Percentiles rank a stretch among this genome's conserved stretches.
These are phyloP conservation scores for Carex cristatella DNA, from an alignment of 176 grass and related monocot genomes.

Conservation along the genomic window DNA sequence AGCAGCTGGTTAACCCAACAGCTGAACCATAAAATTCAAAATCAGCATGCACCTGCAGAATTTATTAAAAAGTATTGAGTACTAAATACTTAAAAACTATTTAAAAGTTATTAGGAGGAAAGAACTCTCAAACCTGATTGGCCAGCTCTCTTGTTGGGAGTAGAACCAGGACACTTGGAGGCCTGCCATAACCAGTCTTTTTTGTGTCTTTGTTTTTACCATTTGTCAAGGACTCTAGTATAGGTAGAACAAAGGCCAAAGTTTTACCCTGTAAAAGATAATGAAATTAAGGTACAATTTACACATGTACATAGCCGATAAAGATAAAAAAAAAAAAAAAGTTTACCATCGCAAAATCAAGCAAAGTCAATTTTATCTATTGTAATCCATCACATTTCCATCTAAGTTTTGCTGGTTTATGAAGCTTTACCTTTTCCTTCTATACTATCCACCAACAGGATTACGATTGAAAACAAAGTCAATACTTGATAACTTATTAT, in stretches of 20 bases:
- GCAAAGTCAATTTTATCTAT: too few relatives aligned
- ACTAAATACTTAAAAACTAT: neutral
- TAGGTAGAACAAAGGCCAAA: conserved; percentile 88
- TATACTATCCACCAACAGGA: neutral
- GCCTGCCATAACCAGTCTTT: conserved; percentile 50
- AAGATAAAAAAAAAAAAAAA: neutral
- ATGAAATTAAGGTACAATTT: conserved; percentile 4
- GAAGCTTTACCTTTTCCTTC: neutral
- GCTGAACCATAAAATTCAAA: conserved; percentile 70
- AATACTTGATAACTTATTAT: neutral
- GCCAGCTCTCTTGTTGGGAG: conserved; percentile 91
- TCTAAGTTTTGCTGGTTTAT: neutral
- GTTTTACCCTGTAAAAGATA: conserved; percentile 70
- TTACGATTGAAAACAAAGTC: neutral
- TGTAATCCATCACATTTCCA: neutral
- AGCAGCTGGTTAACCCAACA: conserved; percentile 67
- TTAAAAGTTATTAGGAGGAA: neutral
- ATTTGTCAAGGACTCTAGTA: conserved; percentile 85
- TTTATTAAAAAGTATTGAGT: conserved; percentile 18
- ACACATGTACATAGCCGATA: neutral
- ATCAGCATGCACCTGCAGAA: conserved; percentile 60
- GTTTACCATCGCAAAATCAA: neutral
- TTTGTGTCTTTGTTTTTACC: conserved; percentile 56
- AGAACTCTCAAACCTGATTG: conserved; percentile 52
- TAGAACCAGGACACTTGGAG: conserved; percentile 73